These are phyloP conservation scores for Eucalyptus tenuipes DNA, from an alignment of 345 rosid genomes.

Conservation along the genomic window DNA sequence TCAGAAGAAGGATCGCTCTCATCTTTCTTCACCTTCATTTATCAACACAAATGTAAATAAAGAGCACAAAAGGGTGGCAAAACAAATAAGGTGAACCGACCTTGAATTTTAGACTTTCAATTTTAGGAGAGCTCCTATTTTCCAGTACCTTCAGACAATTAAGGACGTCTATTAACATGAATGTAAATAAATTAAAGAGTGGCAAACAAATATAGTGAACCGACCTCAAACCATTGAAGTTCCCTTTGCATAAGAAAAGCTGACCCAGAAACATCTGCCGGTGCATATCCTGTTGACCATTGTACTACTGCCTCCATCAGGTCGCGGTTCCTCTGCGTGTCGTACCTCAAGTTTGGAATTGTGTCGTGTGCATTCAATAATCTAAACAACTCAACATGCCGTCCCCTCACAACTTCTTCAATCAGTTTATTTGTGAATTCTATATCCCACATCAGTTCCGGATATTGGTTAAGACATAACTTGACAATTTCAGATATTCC, in stretches of 20 bases:
- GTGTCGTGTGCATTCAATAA: not conserved
- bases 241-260: not conserved
- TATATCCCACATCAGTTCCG: not conserved
- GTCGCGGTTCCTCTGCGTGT: not conserved
- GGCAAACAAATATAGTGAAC: not conserved
- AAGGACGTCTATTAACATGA: not conserved
- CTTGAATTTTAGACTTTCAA: no score
- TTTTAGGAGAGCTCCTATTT: no score
- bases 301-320: not conserved
- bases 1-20: not conserved
- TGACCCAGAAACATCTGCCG: not conserved
- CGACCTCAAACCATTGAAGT: not conserved
- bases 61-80: not conserved
- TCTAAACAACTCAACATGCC: not conserved
- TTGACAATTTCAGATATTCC: not conserved
- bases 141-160: not conserved
- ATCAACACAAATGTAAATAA: not conserved
- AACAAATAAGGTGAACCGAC: no score
- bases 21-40: not conserved
- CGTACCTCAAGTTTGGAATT: not conserved
- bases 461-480: not conserved
- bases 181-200: no score
- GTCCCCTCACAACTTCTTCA: not conserved
- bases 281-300: not conserved
- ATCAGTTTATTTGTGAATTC: not conserved